These are phyloP conservation scores for Physcomitrium patens DNA, from an alignment of 225 moss, liverwort and hornwort species.

Conservation along the genomic window DNA sequence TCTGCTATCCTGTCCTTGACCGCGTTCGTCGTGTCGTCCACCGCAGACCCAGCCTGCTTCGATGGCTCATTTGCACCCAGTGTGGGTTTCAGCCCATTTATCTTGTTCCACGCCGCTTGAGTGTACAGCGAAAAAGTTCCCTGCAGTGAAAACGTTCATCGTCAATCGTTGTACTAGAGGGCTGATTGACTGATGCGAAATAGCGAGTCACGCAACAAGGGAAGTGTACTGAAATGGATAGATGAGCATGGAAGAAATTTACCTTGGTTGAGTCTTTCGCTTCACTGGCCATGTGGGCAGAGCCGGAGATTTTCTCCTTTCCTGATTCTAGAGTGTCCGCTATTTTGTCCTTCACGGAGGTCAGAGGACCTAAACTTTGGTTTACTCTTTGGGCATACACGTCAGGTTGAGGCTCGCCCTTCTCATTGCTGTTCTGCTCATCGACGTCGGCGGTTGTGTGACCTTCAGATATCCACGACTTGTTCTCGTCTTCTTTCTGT, in stretches of 20 bases:
- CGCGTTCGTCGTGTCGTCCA: neutral
- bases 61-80: slow-evolving; percentile 8
- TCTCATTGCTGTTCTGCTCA: neutral
- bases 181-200: too few species aligned
- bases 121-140: slow-evolving; percentile 25
- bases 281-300: neutral
- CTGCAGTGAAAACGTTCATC: neutral
- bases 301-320: neutral
- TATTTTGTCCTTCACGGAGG: too few species aligned
- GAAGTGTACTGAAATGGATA: neutral
- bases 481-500: slow-evolving; percentile 21
- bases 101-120: slow-evolving; percentile 29
- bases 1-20: slow-evolving; percentile 7
- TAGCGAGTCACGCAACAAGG: too few species aligned
- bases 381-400: slow-evolving; percentile 4
- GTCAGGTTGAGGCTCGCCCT: slow-evolving; percentile 3
- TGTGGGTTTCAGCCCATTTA: slow-evolving; percentile 28
- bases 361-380: neutral
- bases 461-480: slow-evolving; percentile 29
- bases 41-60: neutral
- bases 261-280: neutral
- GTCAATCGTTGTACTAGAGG: too few species aligned
- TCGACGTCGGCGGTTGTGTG: neutral
- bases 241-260: neutral
- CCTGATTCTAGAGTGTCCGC: too few species aligned